phyloP scores from a whole-genome alignment of 2,329 filamentous ascomycete genomes.

The Rosellinia necatrix region DNA sequence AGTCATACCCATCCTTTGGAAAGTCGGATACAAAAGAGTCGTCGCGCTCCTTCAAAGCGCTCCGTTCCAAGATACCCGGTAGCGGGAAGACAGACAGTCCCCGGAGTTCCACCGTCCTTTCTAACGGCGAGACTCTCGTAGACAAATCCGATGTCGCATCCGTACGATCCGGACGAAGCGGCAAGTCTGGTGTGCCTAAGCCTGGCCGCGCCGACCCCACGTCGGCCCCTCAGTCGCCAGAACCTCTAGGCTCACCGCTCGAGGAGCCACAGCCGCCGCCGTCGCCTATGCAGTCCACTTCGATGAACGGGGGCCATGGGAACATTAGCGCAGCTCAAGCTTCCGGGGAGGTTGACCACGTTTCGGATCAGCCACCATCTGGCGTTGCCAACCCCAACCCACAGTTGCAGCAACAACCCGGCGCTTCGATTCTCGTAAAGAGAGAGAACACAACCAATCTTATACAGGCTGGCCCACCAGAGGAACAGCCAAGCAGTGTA shows the following conservation, averaged over 20 bases:
- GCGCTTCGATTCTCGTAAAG: constrained; percentile 88
- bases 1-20: constrained; percentile 90
- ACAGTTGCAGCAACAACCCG: constrained; percentile 67
- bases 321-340: constrained; percentile 81
- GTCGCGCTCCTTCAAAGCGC: constrained; percentile 79
- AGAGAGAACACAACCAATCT: constrained; percentile 73
- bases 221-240: constrained; percentile 46
- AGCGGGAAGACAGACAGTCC: constrained; percentile 77
- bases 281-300: constrained; percentile 82
- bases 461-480: constrained; percentile 49
- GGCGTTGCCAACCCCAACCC: constrained; percentile 63
- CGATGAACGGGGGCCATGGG: constrained; percentile 73
- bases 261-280: constrained; percentile 69
- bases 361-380: constrained; percentile 86
- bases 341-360: constrained; percentile 88
- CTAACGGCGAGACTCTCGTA: constrained; percentile 58
- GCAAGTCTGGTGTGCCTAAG: constrained; percentile 57
- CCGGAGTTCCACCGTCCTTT: constrained; percentile 71
- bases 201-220: constrained; percentile 51
- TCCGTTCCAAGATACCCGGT: constrained; percentile 89
- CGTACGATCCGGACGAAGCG: constrained; percentile 71
- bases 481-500: constrained; percentile 53
- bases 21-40: constrained; percentile 94
- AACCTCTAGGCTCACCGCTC: constrained; percentile 47
- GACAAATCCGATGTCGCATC: constrained; percentile 78